Evolutionary conservation across 441 rosid genomes (phyloP).

Genomic region (Gossypium aridum): DNA sequence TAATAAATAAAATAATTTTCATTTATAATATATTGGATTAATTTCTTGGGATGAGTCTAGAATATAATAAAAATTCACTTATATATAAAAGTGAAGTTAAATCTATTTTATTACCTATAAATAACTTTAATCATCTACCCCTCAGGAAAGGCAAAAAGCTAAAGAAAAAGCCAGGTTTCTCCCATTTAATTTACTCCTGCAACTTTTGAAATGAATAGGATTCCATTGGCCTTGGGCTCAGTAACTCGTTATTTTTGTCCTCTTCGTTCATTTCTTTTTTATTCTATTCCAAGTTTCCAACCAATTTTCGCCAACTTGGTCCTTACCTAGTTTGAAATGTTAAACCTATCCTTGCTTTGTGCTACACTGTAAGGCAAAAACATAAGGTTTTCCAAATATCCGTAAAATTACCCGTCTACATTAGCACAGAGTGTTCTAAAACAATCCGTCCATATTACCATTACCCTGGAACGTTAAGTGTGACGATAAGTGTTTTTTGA

Average conservation of each 20-base stretch:
- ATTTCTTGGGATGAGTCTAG: not conserved
- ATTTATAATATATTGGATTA: not conserved
- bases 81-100: no score
- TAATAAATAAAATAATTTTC: not conserved
- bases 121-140: not conserved
- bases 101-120: not conserved
- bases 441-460: not conserved
- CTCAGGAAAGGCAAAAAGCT: not conserved
- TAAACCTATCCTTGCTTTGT: not conserved
- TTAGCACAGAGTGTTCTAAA: not conserved
- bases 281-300: no score
- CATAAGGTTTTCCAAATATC: not conserved
- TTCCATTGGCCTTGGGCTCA: not conserved
- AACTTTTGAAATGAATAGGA: constrained; percentile 4
- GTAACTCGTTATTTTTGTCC: constrained; percentile 9
- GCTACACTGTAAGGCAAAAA: not conserved
- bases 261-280: not conserved
- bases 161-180: not conserved
- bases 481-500: no score
- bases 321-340: not conserved
- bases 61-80: no score
- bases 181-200: not conserved
- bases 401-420: not conserved
- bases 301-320: constrained; percentile 21
- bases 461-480: no score